Percentiles rank a stretch among this genome's conserved stretches.
These are phyloP conservation scores for Porcisia deanei DNA, from an alignment of 208 protist species.

Conservation along the genomic window DNA sequence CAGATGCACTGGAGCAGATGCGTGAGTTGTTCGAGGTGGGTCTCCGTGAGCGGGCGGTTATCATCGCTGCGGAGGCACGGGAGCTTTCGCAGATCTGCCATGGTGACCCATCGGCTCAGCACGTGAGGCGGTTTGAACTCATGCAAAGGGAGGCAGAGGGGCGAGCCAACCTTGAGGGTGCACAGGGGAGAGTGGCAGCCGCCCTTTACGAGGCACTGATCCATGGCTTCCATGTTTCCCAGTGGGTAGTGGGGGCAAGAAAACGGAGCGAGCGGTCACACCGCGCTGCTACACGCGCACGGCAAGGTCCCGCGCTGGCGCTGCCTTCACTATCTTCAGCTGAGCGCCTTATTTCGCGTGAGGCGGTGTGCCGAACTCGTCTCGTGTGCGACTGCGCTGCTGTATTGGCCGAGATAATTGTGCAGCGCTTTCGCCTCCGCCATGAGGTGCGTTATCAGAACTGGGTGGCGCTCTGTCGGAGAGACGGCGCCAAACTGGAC, in stretches of 20 bases:
- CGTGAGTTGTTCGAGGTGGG: neutral
- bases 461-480: neutral
- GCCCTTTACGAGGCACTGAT: neutral
- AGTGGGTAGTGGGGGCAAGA: neutral
- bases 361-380: constrained; percentile 16
- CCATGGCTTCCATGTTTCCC: neutral
- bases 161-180: neutral
- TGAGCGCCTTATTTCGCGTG: constrained; percentile 22
- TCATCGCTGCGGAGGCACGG: constrained; percentile 21
- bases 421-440: neutral
- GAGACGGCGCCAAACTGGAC: neutral
- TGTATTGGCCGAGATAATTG: constrained; percentile 2
- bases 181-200: neutral
- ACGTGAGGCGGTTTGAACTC: constrained; percentile 4
- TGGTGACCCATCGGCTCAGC: constrained; percentile 4
- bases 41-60: constrained; percentile 9
- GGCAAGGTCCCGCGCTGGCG: neutral
- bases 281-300: neutral
- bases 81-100: neutral
- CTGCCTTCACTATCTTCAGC: constrained; percentile 7
- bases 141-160: neutral
- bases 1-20: constrained; percentile 2
- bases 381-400: neutral
- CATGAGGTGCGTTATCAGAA: neutral
- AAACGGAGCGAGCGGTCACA: neutral